A percentile compares a stretch with the other conserved stretches of the same genome.
phyloP scores from a whole-genome alignment of 805 yeast genomes.

The Myxozyma neglecta region DNA sequence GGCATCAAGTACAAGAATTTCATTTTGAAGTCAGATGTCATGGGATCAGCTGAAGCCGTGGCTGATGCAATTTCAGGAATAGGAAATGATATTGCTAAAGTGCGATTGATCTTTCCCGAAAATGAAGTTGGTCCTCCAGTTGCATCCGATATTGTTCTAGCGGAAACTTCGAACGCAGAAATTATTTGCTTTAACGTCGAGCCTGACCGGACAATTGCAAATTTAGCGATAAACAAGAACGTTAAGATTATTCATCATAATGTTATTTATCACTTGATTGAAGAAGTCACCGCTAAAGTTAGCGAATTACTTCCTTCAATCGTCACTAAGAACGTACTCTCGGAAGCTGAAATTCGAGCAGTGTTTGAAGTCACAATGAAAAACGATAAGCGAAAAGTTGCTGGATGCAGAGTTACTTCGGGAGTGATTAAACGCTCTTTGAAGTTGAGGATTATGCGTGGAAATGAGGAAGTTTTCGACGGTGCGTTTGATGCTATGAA shows the following conservation, averaged over 20 bases:
- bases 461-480: slow-evolving; percentile 47
- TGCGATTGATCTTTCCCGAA: slow-evolving; percentile 66
- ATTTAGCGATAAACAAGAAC: slow-evolving; percentile 56
- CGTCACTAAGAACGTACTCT: slow-evolving; percentile 61
- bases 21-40: slow-evolving; percentile 85
- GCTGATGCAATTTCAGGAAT: slow-evolving; percentile 72
- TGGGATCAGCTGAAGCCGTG: slow-evolving; percentile 94
- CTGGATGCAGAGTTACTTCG: slow-evolving; percentile 78
- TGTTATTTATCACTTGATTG: slow-evolving; percentile 85
- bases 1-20: slow-evolving; percentile 51
- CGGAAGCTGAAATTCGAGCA: slow-evolving; percentile 68
- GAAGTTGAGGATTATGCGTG: slow-evolving; percentile 57
- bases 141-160: slow-evolving; percentile 65
- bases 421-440: slow-evolving; percentile 68
- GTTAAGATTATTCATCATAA: slow-evolving; percentile 65
- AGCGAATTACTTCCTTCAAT: slow-evolving; percentile 62
- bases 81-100: slow-evolving; percentile 83
- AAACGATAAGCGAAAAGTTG: slow-evolving; percentile 55
- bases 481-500: slow-evolving; percentile 74
- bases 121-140: slow-evolving; percentile 87
- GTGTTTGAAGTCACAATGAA: slow-evolving; percentile 66
- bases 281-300: slow-evolving; percentile 70
- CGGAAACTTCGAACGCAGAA: slow-evolving; percentile 66
- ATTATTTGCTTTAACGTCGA: slow-evolving; percentile 76
- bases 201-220: slow-evolving; percentile 62